Evolutionary conservation across 768 basidiomycete genomes (phyloP), one percentile per base, ranked within the genome.

Genomic region (Trametes coccinea): DNA sequence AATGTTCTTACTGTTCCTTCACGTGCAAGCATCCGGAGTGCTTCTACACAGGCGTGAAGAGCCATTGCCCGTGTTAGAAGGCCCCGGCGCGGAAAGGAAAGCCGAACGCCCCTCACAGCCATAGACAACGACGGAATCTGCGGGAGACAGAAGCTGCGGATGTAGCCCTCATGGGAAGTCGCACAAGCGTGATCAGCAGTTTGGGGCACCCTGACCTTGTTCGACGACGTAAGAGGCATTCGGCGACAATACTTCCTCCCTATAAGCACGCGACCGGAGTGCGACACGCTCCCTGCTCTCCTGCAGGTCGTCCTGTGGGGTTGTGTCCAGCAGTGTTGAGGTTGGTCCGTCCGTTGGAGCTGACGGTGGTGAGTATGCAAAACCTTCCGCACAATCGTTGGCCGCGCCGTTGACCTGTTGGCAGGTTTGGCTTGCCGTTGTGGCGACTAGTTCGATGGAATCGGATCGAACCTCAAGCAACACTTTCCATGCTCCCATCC

Each of bases 161-260:
- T 10, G 45, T 43, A n/a, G 56, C 47, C 34, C 16, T 45, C 53
- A 63, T 54, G 61, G 55, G 61, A 57, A 58, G 37, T 50, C 14
- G 41, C 43, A 31, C 43, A 49, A 34, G 39, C 31, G 41, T 33
- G 17, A 56, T 61, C 54, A 41, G 41, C 50, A 51, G n/a, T 51
- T n/a, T 3, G 27, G 33, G 27, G 44, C 17, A 22, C 29, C 9
- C 56, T 49, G 52, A 22, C 52, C n/a, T 33, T 54, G 31, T 10
- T 50, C 30, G 48, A 44, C 45, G 53, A 56, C 30, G 40, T 13
- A 29, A 47, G 22, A 22, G n/a, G 34, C 55, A 31, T n/a, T 37
- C 55, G 55, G 37, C 48, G 53, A 53, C 53, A 14, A 4, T 10
- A 48, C 34, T 31, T 27, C 22, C 30, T 41, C 60, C 13, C 50